Evolutionary conservation across 2,329 filamentous ascomycete genomes (phyloP).

Genomic region (Penicillium sp.): DNA sequence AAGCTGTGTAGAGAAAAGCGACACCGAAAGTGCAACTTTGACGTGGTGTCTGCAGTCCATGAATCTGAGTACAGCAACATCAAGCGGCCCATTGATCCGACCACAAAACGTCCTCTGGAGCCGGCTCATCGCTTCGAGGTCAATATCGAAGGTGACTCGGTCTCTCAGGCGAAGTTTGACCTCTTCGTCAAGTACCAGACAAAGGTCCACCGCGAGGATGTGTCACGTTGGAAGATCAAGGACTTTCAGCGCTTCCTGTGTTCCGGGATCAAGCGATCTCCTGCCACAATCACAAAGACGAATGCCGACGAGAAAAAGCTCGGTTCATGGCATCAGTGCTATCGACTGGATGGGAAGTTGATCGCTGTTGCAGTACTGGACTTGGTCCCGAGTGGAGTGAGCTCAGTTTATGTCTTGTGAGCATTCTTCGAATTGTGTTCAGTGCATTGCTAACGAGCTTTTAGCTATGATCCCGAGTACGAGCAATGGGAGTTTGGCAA

Average conservation of each 20-base stretch:
- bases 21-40: slow-evolving; percentile 41
- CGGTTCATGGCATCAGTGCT: slow-evolving; percentile 50
- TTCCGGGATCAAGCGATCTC: slow-evolving; percentile 41
- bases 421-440: slow-evolving; percentile 10
- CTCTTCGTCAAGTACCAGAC: slow-evolving; percentile 48
- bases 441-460: background rate
- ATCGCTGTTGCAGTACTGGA: slow-evolving; percentile 49
- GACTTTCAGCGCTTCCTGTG: slow-evolving; percentile 49
- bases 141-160: slow-evolving; percentile 45
- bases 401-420: slow-evolving; percentile 50
- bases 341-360: slow-evolving; percentile 47
- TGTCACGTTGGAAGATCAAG: slow-evolving; percentile 41
- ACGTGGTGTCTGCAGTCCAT: slow-evolving; percentile 41
- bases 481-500: slow-evolving; percentile 61
- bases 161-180: slow-evolving; percentile 47
- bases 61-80: slow-evolving; percentile 44
- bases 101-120: slow-evolving; percentile 43
- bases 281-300: slow-evolving; percentile 25
- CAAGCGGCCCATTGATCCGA: slow-evolving; percentile 43
- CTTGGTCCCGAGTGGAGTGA: slow-evolving; percentile 45
- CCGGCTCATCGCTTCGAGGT: slow-evolving; percentile 49
- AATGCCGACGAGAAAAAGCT: slow-evolving; percentile 41
- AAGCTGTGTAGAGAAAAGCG: slow-evolving; percentile 40
- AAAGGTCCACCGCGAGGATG: slow-evolving; percentile 44
- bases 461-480: slow-evolving; percentile 57